Base-by-base conservation (phyloP, 176 grass and related monocot species). In the Pharus latifolius region DNA sequence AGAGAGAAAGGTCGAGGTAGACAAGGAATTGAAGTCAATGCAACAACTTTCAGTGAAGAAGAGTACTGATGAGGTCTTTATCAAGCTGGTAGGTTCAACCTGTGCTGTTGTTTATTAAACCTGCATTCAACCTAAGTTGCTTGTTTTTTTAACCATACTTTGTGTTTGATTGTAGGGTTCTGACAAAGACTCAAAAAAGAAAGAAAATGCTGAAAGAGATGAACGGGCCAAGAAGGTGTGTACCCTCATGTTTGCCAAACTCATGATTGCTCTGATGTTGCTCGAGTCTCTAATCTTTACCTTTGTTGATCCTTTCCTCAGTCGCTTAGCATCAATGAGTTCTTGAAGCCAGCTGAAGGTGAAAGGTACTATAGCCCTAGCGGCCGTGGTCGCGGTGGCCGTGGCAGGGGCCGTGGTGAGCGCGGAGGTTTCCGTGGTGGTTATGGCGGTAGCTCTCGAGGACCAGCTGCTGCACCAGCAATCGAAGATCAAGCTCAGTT, bases 241-340 rank as follows among this genome's bases (percentile, higher is more conserved):
- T 73, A 7, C 22, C 17, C 56, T 13, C 56, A 4, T 14, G 17
- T 38, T 32, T 47, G 4, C 24, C 8, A 67, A 28, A 22, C 6
- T 33, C 23, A 43, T 18, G 15, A 14, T 10, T 67, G 26, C 16
- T 67, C 3, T 73, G 32, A 3, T 3, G 13, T 33, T 45, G 37
- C 18, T 16, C 31, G 2, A 75, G 25, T 64, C n/a, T 52, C 41
- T 52, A 26, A 11, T 35, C 22, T 34, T 49, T 63, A 15, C 19
- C 19, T 52, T 55, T 49, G 5, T 50, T 63, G 40, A 16, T 71
- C 46, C 7, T 10, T 27, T 48, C 3, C 49, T 2, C 58, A 95
- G 91, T 78, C 76, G 32, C 55, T 95, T 32, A 95, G 76, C 80
- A 95, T 87, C 70, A 95, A 95, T 38, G 91, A 95, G 32, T 95